A percentile compares a stretch with the other conserved stretches of the same genome.
Conservation (phyloP, 768 basidiomycete genomes). For the Thelephora ganbajun region DNA sequence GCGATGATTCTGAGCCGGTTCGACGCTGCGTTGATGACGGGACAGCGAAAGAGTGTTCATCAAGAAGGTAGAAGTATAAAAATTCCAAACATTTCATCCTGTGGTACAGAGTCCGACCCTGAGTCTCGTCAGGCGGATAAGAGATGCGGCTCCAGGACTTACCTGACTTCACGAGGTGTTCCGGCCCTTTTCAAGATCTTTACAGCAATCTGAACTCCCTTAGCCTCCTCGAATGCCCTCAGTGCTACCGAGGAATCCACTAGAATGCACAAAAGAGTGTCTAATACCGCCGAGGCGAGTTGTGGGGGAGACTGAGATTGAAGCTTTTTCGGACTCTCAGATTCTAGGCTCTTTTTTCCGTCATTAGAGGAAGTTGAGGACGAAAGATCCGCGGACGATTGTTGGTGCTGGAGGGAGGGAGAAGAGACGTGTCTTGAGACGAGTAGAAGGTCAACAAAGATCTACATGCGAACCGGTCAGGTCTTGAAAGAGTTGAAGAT, state of each 20-base stretch:
- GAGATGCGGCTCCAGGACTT: conserved; percentile 10
- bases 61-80: conserved; percentile 86
- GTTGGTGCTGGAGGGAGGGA: conserved; percentile 1
- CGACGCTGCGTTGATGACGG: conserved; percentile 8
- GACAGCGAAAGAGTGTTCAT: conserved; percentile 35
- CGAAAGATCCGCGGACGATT: conserved; percentile 4
- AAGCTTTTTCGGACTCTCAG: neutral
- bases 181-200: conserved; percentile 76
- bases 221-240: conserved; percentile 63
- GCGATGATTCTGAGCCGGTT: conserved; percentile 14
- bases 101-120: neutral
- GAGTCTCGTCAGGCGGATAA: neutral
- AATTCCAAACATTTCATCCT: conserved; percentile 97
- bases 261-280: conserved; percentile 77
- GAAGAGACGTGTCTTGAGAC: conserved; percentile 49
- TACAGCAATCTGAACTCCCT: conserved; percentile 74
- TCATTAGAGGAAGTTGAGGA: conserved; percentile 16
- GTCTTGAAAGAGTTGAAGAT: neutral
- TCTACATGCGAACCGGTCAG: conserved; percentile 22
- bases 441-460: conserved; percentile 58
- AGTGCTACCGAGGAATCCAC: conserved; percentile 71
- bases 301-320: conserved; percentile 16
- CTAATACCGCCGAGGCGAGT: conserved; percentile 65
- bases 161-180: conserved; percentile 84
- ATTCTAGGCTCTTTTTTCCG: conserved; percentile 6